Evolutionary conservation across 2,329 filamentous ascomycete genomes (phyloP), one percentile per base, ranked within the genome.

Genomic region (Pezicula radicicola): DNA sequence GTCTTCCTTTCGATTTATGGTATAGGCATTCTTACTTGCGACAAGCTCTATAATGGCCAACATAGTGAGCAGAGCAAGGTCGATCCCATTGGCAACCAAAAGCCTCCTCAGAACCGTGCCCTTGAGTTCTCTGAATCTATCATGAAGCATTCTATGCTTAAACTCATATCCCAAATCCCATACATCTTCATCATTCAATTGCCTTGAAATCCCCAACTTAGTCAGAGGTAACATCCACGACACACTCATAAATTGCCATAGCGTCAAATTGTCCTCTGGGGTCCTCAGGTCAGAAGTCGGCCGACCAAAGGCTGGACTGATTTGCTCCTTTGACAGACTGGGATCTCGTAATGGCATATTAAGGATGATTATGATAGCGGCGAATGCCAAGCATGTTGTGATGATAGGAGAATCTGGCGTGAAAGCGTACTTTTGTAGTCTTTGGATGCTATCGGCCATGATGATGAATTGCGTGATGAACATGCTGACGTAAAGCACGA

Each of bases 241-340:
- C 27, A 96, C 87, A 6, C 83, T 86, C 81, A 93, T 88, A 70
- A 90, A 96, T 59, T 92, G 88, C 80, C 89, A 91, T 1, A 92
- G 74, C 0, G 79, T 88, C 21, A 96, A 67, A 56, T 88, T 84
- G 60, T 96, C 91, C 66, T 96, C 91, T 0, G 91, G 86, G 45
- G 79, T 85, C 28, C 90, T 85, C n/a, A 88, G 71, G 2, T 75
- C 68, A 3, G 71, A 75, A 0, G 78, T 84, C 1, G 88, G 83
- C 4, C 69, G 57, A 16, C 75, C 72, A 49, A 79, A 83, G 2
- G 81, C 75, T 15, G 72, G 69, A 48, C 84, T 83, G 51, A 92
- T 89, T 1, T 77, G 79, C 8, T 77, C 67, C 3, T 66, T 71
- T 18, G 77, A 71, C 4, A 85, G 64, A 1, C 64, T 64, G 0